Evolutionary conservation across 2,329 filamentous ascomycete species (phyloP).

Genomic region (Trichoderma aggressivum): DNA sequence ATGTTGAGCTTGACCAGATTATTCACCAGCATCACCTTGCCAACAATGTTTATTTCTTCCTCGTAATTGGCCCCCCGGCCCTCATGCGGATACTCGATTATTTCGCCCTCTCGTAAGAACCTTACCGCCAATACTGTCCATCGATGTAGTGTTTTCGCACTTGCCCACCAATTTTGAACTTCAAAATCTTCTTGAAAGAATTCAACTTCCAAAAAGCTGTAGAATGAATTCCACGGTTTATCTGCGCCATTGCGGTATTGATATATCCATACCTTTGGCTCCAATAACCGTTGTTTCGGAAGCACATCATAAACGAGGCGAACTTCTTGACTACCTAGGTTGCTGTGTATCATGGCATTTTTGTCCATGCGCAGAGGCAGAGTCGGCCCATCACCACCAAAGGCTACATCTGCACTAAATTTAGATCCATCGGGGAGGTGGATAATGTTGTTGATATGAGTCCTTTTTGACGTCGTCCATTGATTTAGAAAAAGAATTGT

Average conservation of each 20-base stretch:
- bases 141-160: conserved; percentile 13
- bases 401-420: conserved; percentile 60
- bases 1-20: neutral
- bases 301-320: neutral
- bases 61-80: no score
- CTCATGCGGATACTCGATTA: neutral
- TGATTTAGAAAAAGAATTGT: neutral
- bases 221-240: conserved; percentile 56
- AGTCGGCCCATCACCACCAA: conserved; percentile 59
- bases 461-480: neutral
- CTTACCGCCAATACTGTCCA: conserved; percentile 17
- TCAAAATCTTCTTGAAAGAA: conserved; percentile 39
- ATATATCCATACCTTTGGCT: neutral
- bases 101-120: conserved; percentile 2
- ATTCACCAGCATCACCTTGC: neutral
- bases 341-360: conserved; percentile 32
- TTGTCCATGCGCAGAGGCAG: conserved; percentile 53
- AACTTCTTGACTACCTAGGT: conserved; percentile 30
- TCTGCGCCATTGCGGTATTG: conserved; percentile 51
- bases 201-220: conserved; percentile 64
- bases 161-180: conserved; percentile 22
- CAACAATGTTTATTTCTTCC: neutral
- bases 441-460: conserved; percentile 40
- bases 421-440: conserved; percentile 46
- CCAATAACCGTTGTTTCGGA: neutral